Base-by-base conservation (phyloP, 192 early-diverging fungal genomes). In the Coemansia sp. region DNA sequence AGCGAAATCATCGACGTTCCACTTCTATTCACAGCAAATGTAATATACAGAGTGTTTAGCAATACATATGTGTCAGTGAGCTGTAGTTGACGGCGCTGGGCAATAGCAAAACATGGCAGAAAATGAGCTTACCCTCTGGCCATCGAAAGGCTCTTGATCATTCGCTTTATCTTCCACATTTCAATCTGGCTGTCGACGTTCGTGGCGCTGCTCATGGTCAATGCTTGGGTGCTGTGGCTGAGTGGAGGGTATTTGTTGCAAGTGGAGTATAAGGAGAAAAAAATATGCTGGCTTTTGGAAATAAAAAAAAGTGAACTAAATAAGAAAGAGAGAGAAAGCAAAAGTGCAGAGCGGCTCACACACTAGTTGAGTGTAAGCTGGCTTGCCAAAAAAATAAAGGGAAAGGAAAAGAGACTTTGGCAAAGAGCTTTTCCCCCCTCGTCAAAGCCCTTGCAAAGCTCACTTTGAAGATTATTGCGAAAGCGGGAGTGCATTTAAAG, bases 1-100 rank as follows among this genome's bases (percentile, higher is more conserved):
- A 99, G 88, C 29, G 94, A 95, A 80, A 99, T 95, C 95, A 99
- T 98, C 71, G 94, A 95, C 6, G 96, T 99, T 67, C 96, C 97
- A 74, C 96, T 99, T 38, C 90, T 77, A 77, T 31, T 63, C 14
- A 25, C 38, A 35, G 57, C 27, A 59, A 59, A 46, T 8, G n/a
- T n/a, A n/a, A n/a, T n/a, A n/a, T n/a, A n/a, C 12, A 20, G 12
- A 10, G 43, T 56, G n/a, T 5, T 27, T 45, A 45, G n/a, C n/a
- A n/a, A n/a, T n/a, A n/a, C n/a, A n/a, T n/a, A n/a, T n/a, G n/a
- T n/a, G n/a, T n/a, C n/a, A n/a, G n/a, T n/a, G n/a, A n/a, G n/a
- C n/a, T n/a, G n/a, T n/a, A n/a, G n/a, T n/a, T n/a, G n/a, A n/a
- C n/a, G n/a, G n/a, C n/a, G n/a, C n/a, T n/a, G n/a, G n/a, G n/a